Base-by-base conservation (phyloP, 192 early-diverging fungal species). In the Coemansia sp. region DNA sequence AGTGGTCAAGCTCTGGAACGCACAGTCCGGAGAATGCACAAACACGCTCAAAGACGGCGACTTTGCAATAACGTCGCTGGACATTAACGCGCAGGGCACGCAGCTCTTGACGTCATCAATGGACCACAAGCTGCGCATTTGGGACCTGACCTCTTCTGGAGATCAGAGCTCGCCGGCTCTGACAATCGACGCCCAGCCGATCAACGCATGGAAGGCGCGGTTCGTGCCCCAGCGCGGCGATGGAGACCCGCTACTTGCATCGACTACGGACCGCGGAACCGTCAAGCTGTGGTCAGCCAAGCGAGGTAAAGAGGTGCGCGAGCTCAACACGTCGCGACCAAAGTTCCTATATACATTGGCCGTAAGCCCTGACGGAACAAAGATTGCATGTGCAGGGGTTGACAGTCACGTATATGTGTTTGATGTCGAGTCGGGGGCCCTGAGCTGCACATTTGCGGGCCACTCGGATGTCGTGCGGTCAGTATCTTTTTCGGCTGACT, bases 391-490 rank as follows among this genome's bases (percentile, higher is more conserved):
- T 29, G 79, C 66, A 7, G 67, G 79, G 2, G 79, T 59, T 11
- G 69, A 70, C 45, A 63, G 73, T 51, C 57, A 66, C 35, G 54
- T 76, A 23, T 76, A 72, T 29, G 63, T 81, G 37, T 81, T 81
- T 57, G 79, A 81, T 27, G 51, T 59, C 14, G 70, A 65, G 35
- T 27, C 73, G 0, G 73, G 79, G 19, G 22, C 60, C 12, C 54
- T 81, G 45, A 32, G 53, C 48, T 64, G 73, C 56, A 73, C 79
- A 19, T 76, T 81, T 22, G 65, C 73, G 1, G 73, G 79, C 19
- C 79, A 81, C 64, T 81, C 79, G 9, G 73, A 72, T 50, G 76
- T 72, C 15, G 63, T 81, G 45, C 79, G 79, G 6, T 81, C 79
- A 29, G 60, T 76, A 10, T 62, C 73, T 1, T 81, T 81, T 49